Conservation (phyloP, 345 rosid species). For the Linum usitatissimum region DNA sequence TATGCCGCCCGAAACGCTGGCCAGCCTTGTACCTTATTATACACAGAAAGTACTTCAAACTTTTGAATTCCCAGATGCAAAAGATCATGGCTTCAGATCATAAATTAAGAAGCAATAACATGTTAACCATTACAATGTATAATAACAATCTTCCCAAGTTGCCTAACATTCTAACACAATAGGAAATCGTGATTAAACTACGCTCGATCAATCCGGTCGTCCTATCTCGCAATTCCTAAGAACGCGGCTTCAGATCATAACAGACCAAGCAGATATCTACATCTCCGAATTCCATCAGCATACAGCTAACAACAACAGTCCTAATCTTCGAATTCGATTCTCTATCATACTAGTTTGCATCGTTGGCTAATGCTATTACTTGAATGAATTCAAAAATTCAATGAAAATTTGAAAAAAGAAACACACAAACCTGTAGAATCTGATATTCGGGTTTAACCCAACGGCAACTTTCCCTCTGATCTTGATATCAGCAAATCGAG, state of each 20-base stretch:
- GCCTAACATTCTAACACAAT: neutral
- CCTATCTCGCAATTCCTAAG: neutral
- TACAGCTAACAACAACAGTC: neutral
- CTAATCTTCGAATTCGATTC: neutral
- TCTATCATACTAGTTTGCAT: neutral
- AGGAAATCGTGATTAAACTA: too few species aligned
- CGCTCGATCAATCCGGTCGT: neutral
- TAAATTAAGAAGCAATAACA: neutral
- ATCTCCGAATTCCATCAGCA: neutral
- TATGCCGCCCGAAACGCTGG: constrained; percentile 76
- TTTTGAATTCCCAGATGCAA: too few species aligned
- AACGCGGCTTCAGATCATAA: neutral
- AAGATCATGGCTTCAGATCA: neutral
- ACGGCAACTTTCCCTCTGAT: constrained; percentile 66
- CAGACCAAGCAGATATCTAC: neutral
- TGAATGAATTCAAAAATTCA: too few species aligned
- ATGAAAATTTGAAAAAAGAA: too few species aligned
- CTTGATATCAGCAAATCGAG: constrained; percentile 44
- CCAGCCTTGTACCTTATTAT: constrained; percentile 68
- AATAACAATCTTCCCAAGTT: neutral
- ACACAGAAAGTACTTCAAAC: neutral
- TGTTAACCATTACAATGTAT: neutral
- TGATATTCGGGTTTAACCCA: constrained; percentile 81
- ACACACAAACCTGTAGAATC: constrained; percentile 59
- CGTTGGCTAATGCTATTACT: too few species aligned